A percentile compares a stretch with the other conserved stretches of the same genome.
Evolutionary conservation across 1,139 yeast genomes (phyloP).

Genomic region (Yamadazyma sp.): DNA sequence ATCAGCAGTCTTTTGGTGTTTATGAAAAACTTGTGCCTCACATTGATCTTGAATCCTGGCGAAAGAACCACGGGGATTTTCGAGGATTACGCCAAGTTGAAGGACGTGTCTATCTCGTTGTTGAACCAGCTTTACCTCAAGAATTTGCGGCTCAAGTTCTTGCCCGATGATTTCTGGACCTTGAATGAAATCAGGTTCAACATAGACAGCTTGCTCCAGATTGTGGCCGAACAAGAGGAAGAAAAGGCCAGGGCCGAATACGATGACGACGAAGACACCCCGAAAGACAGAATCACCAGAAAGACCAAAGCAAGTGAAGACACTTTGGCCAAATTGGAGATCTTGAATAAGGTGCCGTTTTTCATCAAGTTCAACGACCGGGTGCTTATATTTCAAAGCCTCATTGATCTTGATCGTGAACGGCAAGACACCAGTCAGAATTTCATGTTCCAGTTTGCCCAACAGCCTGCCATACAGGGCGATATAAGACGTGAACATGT

Average conservation of each 20-base stretch:
- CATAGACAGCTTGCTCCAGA: conserved; percentile 28
- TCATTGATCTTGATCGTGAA: conserved; percentile 54
- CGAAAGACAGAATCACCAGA: neutral
- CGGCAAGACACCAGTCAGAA: conserved; percentile 16
- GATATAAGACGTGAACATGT: conserved; percentile 66
- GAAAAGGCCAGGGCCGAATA: conserved; percentile 11
- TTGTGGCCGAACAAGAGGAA: conserved; percentile 43
- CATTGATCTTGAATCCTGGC: conserved; percentile 45
- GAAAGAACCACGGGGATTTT: conserved; percentile 6
- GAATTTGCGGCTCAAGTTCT: conserved; percentile 63
- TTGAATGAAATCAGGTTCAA: conserved; percentile 29
- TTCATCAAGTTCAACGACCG: conserved; percentile 74
- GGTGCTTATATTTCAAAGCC: conserved; percentile 67
- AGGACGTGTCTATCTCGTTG: conserved; percentile 47
- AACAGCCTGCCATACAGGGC: conserved; percentile 30
- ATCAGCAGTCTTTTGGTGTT: conserved; percentile 48
- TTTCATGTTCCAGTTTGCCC: conserved; percentile 17
- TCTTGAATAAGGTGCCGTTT: conserved; percentile 71
- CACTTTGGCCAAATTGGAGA: conserved; percentile 33
- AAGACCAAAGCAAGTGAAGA: conserved; percentile 10
- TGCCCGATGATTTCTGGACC: conserved; percentile 60
- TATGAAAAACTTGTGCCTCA: conserved; percentile 55
- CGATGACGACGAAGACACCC: conserved; percentile 17
- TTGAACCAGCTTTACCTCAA: conserved; percentile 69
- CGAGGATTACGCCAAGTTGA: conserved; percentile 25